A percentile compares a stretch with the other conserved stretches of the same genome.
Evolutionary conservation across 805 yeast genomes (phyloP).

Genomic region (Metschnikowia lochheadii): DNA sequence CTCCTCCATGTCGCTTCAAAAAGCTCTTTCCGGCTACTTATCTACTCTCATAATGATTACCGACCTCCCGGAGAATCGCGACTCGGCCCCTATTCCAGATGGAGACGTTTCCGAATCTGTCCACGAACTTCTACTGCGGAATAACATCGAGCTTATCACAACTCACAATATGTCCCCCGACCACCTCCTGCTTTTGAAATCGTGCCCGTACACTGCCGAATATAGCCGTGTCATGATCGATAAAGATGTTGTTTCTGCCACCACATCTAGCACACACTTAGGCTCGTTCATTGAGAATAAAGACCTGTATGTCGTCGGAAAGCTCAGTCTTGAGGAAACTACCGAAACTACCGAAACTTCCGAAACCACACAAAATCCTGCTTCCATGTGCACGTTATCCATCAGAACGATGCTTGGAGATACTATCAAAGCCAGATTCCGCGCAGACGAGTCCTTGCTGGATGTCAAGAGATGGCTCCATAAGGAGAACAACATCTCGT

Average conservation of each 20-base stretch:
- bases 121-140: background rate
- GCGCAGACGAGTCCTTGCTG: slow-evolving; percentile 8
- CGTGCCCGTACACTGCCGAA: background rate
- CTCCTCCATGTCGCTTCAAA: background rate
- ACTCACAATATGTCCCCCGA: background rate
- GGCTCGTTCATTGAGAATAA: background rate
- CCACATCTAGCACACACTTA: background rate
- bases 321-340: background rate
- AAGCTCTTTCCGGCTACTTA: background rate
- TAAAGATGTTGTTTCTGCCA: background rate
- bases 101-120: background rate
- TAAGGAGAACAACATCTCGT: slow-evolving; percentile 10
- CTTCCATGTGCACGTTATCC: slow-evolving; percentile 7
- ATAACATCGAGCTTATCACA: background rate
- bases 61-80: background rate
- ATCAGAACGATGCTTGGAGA: slow-evolving; percentile 15
- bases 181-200: background rate
- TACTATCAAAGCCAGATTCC: slow-evolving; percentile 8
- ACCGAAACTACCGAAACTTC: background rate
- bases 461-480: slow-evolving; percentile 19
- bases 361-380: background rate
- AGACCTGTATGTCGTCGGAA: background rate
- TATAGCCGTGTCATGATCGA: background rate
- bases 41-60: background rate
- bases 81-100: too few species aligned